Conservation (phyloP, 345 rosid genomes). For the Rhodamnia rubescens region DNA sequence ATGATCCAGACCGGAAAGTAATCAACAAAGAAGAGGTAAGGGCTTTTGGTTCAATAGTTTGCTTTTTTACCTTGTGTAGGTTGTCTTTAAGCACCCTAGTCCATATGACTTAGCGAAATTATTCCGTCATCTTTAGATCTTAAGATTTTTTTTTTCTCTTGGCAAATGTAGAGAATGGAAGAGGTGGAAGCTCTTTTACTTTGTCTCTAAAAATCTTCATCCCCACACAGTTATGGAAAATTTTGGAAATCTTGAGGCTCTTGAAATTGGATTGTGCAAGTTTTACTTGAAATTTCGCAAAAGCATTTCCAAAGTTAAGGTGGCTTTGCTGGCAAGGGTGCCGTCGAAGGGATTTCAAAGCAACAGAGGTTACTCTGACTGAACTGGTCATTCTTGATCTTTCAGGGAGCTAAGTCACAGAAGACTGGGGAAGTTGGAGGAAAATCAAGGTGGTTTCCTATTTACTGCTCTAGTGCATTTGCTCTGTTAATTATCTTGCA, state of each 20-base stretch:
- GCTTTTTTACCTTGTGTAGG: neutral
- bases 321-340: neutral
- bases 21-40: neutral
- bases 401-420: neutral
- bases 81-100: neutral
- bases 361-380: neutral
- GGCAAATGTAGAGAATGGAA: neutral
- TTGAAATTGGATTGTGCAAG: neutral
- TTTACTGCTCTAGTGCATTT: neutral
- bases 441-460: neutral
- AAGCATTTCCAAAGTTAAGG: neutral
- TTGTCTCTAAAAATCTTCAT: neutral
- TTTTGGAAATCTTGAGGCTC: neutral
- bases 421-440: neutral
- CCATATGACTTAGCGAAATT: neutral
- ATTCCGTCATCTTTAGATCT: fast-evolving
- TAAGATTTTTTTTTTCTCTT: fast-evolving
- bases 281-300: neutral
- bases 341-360: neutral
- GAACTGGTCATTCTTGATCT: neutral
- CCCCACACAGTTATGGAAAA: neutral
- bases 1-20: neutral
- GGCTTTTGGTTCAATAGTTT: neutral
- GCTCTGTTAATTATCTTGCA: no score
- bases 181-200: neutral